A percentile compares a stretch with the other conserved stretches of the same genome.
phyloP scores from a whole-genome alignment of 345 rosid species.

The Arabis alpina region DNA sequence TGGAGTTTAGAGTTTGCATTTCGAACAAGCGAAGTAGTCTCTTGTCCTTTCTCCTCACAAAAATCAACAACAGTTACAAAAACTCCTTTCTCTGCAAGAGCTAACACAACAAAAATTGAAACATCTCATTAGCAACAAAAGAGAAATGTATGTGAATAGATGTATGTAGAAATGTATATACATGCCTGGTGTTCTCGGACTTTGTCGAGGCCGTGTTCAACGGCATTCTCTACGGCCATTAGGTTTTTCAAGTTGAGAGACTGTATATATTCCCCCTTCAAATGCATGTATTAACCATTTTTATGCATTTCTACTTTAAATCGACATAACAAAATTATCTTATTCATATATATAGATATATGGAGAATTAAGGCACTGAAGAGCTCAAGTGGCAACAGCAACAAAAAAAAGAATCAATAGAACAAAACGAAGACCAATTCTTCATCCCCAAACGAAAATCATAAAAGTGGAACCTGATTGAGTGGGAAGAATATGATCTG shows the following conservation, averaged over 20 bases:
- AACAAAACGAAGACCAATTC: too few species aligned
- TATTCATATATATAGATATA: neutral
- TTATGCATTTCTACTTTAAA: neutral
- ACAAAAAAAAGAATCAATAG: too few species aligned
- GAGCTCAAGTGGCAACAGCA: too few species aligned
- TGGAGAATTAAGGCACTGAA: neutral
- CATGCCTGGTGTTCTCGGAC: conserved; percentile 61
- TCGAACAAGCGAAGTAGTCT: conserved; percentile 56
- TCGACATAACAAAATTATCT: neutral
- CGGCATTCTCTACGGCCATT: conserved; percentile 61
- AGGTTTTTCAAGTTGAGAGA: conserved; percentile 66
- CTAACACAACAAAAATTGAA: conserved; percentile 35
- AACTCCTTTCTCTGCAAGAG: conserved; percentile 82
- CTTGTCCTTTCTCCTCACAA: conserved; percentile 72
- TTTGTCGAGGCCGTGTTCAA: conserved; percentile 63
- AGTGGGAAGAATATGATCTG: too few species aligned
- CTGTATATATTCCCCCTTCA: conserved; percentile 71
- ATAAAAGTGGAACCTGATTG: too few species aligned
- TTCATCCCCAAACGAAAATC: too few species aligned
- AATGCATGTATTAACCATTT: conserved; percentile 50
- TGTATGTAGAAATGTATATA: neutral
- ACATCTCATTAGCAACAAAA: conserved; percentile 10
- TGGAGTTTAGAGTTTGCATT: conserved; percentile 68
- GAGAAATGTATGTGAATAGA: neutral
- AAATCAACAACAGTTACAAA: conserved; percentile 79